phyloP scores from a whole-genome alignment of 352 stramenopile genomes.

The Saprolegnia parasitica region DNA sequence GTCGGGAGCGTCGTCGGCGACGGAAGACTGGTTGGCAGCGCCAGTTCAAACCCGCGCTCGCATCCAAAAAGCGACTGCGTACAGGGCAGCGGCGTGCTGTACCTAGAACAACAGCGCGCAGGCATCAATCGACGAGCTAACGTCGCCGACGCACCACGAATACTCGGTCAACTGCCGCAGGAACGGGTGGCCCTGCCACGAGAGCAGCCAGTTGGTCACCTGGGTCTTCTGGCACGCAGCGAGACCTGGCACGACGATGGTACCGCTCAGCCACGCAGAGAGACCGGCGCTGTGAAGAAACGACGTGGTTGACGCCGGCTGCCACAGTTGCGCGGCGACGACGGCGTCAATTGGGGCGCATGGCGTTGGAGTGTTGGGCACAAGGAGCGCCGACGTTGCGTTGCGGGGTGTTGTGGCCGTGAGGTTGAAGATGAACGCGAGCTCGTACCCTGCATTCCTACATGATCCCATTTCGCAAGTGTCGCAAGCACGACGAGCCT shows the following conservation, averaged over 20 bases:
- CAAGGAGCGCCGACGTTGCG: background rate
- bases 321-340: background rate
- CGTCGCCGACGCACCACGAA: background rate
- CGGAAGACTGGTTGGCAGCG: background rate
- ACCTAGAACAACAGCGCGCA: background rate
- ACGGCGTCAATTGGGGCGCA: slow-evolving; percentile 1
- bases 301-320: background rate
- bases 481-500: background rate
- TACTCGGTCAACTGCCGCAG: slow-evolving; percentile 20
- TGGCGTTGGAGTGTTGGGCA: slow-evolving; percentile 4
- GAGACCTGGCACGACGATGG: background rate
- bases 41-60: slow-evolving; percentile 18
- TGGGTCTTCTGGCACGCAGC: slow-evolving; percentile 16
- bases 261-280: background rate
- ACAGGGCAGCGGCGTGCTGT: background rate
- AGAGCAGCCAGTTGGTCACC: slow-evolving; percentile 14
- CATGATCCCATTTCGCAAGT: background rate
- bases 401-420: slow-evolving; percentile 10
- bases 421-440: slow-evolving; percentile 11
- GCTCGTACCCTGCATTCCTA: slow-evolving; percentile 20
- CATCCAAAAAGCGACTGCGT: slow-evolving; percentile 3
- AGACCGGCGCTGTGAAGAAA: slow-evolving; percentile 2
- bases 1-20: background rate
- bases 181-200: slow-evolving; percentile 22
- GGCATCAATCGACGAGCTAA: background rate